A percentile compares a stretch with the other conserved stretches of the same genome.
phyloP scores from a whole-genome alignment of 2,329 filamentous ascomycete species.

The Ustulina deusta region DNA sequence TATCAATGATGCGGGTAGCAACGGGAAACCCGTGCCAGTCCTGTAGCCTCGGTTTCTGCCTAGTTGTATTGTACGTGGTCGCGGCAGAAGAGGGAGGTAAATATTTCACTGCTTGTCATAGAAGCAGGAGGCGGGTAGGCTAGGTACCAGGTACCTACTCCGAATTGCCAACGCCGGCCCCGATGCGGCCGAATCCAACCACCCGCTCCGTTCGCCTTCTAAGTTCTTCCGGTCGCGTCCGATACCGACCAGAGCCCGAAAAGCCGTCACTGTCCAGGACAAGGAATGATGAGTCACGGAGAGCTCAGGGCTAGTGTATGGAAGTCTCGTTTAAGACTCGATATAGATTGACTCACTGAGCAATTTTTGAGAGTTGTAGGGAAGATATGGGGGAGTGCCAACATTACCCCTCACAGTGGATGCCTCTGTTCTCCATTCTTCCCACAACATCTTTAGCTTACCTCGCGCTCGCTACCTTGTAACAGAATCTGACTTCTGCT shows the following conservation, averaged over 20 bases:
- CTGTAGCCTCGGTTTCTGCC: neutral
- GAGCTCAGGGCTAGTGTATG: neutral
- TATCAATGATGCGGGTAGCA: neutral
- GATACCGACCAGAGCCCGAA: neutral
- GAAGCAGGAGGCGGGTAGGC: too few relatives aligned
- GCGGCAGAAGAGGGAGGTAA: too few relatives aligned
- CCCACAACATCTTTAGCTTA: too few relatives aligned
- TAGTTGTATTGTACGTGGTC: too few relatives aligned
- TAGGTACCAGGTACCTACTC: neutral
- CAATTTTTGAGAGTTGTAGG: neutral
- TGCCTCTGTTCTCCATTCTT: too few relatives aligned
- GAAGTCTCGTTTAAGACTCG: neutral
- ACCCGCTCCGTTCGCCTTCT: too few relatives aligned
- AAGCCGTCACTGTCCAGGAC: neutral
- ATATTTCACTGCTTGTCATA: too few relatives aligned
- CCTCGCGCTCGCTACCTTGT: too few relatives aligned
- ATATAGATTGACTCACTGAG: neutral
- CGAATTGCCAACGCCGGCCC: neutral
- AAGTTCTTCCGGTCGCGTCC: slow-evolving; percentile 2
- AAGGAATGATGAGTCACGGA: neutral
- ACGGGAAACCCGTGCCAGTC: neutral
- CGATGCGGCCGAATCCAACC: slow-evolving; percentile 9
- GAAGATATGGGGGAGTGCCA: too few relatives aligned
- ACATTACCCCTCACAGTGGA: too few relatives aligned
- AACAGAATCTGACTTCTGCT: too few relatives aligned